Conservation (phyloP, 2,329 filamentous ascomycete genomes). For the Epicoccum sorghinum region DNA sequence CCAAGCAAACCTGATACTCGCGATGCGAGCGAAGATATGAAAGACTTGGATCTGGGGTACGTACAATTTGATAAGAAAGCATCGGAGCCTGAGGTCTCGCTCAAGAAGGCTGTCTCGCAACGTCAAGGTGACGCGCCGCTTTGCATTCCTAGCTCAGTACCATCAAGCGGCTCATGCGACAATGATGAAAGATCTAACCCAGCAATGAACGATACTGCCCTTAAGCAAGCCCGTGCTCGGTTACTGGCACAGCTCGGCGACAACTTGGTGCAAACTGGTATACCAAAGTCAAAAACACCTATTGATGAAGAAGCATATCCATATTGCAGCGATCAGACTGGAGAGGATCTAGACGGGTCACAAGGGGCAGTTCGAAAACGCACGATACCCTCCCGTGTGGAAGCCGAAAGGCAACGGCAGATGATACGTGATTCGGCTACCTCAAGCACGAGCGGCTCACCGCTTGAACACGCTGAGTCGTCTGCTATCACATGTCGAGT, state of each 20-base stretch:
- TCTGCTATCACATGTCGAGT: not conserved
- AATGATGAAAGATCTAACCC: not conserved
- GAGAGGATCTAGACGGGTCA: not conserved
- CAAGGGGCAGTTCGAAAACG: not conserved
- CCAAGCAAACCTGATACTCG: not conserved
- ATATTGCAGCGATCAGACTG: not conserved
- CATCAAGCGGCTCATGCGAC: not conserved
- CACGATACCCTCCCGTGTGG: slow-evolving; percentile 21
- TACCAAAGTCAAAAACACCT: slow-evolving; percentile 6
- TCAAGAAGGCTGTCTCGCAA: slow-evolving; percentile 22
- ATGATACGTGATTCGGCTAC: slow-evolving; percentile 17
- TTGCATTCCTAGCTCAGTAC: not conserved
- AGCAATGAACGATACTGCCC: slow-evolving; percentile 23
- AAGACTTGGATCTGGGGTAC: not conserved
- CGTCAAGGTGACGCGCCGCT: slow-evolving; percentile 16
- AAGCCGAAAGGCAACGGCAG: slow-evolving; percentile 31
- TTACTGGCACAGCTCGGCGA: slow-evolving; percentile 52
- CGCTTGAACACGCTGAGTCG: not conserved
- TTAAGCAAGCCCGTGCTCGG: slow-evolving; percentile 58
- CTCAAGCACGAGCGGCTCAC: not conserved
- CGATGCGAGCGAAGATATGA: not conserved
- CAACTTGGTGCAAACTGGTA: slow-evolving; percentile 30
- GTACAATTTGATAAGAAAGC: not conserved
- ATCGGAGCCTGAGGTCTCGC: not conserved
- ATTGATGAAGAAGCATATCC: not conserved